Evolutionary conservation across 805 yeast species (phyloP).

Genomic region (Nadsonia fulvescens): DNA sequence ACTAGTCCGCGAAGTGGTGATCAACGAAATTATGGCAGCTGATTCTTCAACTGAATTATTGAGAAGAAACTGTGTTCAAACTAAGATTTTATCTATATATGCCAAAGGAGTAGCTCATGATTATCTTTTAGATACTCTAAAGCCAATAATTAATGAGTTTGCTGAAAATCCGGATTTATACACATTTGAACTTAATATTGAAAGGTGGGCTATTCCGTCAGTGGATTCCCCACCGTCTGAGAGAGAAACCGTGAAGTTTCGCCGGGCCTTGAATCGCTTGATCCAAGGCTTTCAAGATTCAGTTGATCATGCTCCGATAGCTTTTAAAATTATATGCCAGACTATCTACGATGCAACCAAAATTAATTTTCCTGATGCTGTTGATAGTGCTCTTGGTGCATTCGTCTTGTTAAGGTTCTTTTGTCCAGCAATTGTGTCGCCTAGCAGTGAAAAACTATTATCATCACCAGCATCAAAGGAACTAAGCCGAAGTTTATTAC

Average conservation of each 20-base stretch:
- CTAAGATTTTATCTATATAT: constrained; percentile 53
- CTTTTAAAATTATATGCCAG: constrained; percentile 42
- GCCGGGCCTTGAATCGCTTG: constrained; percentile 36
- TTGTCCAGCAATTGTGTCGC: constrained; percentile 73
- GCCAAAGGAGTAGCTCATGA: constrained; percentile 49
- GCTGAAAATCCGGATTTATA: too few relatives aligned
- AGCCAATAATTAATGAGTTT: constrained; percentile 53
- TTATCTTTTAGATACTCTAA: constrained; percentile 35
- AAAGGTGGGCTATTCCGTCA: too few relatives aligned
- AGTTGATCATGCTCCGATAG: too few relatives aligned
- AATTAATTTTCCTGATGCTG: constrained; percentile 40
- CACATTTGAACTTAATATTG: too few relatives aligned
- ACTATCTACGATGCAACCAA: constrained; percentile 40
- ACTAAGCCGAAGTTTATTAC: constrained; percentile 11
- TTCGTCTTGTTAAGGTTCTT: constrained; percentile 55
- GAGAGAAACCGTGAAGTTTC: constrained; percentile 17
- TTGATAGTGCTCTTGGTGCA: constrained; percentile 67
- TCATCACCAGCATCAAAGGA: constrained; percentile 8
- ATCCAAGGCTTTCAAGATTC: constrained; percentile 38
- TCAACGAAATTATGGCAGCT: constrained; percentile 43
- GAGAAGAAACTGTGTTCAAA: constrained; percentile 67
- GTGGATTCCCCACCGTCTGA: too few relatives aligned
- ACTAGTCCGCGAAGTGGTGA: constrained; percentile 36
- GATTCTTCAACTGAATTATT: constrained; percentile 52
- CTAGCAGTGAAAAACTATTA: constrained; percentile 30